Evolutionary conservation across 805 yeast species (phyloP).

Genomic region (Metschnikowia dekortorum): DNA sequence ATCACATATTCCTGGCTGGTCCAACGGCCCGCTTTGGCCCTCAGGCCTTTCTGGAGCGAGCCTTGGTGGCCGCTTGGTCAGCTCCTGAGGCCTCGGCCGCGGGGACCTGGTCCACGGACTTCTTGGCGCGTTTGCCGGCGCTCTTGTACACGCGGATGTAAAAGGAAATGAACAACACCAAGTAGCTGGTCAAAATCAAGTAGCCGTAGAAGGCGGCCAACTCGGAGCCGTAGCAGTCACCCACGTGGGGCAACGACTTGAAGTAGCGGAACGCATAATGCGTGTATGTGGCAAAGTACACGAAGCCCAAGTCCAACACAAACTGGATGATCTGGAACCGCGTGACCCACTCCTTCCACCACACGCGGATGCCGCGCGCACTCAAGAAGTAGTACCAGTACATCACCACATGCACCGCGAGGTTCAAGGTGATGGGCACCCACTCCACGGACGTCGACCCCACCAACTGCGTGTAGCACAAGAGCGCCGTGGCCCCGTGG

Average conservation of each 20-base stretch:
- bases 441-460: conserved; percentile 91
- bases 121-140: conserved; percentile 26
- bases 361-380: conserved; percentile 88
- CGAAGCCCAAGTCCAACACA: conserved; percentile 81
- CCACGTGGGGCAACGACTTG: conserved; percentile 58
- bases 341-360: conserved; percentile 99
- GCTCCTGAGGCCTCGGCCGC: conserved; percentile 12
- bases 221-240: conserved; percentile 89
- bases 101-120: conserved; percentile 4
- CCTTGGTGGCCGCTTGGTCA: conserved; percentile 18
- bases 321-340: conserved; percentile 93
- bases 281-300: conserved; percentile 91
- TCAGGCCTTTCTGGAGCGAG: conserved; percentile 35
- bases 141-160: conserved; percentile 81
- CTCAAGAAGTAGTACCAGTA: conserved; percentile 95
- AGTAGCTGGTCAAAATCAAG: conserved; percentile 79
- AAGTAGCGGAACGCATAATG: conserved; percentile 74
- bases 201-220: conserved; percentile 92
- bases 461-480: conserved; percentile 88
- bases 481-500: conserved; percentile 95
- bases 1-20: accelerated
- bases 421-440: conserved; percentile 88
- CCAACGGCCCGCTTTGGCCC: no score
- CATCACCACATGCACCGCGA: conserved; percentile 93
- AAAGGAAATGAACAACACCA: conserved; percentile 87